Percentiles rank a stretch among this genome's conserved stretches.
Evolutionary conservation across 441 rosid genomes (phyloP).

Genomic region (Brassica balearica): DNA sequence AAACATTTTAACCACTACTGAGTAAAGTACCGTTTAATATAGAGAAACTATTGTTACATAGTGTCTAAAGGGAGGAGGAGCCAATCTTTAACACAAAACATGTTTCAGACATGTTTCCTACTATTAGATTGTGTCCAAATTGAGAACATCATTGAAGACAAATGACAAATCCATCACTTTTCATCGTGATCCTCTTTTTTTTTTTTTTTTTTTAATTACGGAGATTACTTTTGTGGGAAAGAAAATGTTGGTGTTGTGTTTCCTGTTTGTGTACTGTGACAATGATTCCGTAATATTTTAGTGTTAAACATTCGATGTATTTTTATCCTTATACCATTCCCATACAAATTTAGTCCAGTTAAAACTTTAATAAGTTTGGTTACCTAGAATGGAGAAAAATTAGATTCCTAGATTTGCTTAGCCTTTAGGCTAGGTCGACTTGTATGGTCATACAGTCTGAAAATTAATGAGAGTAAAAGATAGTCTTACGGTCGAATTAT

Average conservation of each 20-base stretch:
- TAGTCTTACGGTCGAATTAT: background rate
- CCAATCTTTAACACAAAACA: slow-evolving; percentile 43
- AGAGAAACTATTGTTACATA: slow-evolving; percentile 36
- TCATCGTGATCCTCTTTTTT: slow-evolving; percentile 30
- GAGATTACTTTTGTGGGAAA: slow-evolving; percentile 30
- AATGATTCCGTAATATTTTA: slow-evolving; percentile 26
- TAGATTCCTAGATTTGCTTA: background rate
- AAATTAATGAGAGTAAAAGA: background rate
- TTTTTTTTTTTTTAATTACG: slow-evolving; percentile 11
- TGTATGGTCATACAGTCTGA: background rate
- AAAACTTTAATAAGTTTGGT: background rate
- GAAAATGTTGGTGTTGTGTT: slow-evolving; percentile 36
- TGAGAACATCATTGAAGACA: slow-evolving; percentile 35
- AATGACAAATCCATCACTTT: slow-evolving; percentile 34
- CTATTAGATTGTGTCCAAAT: slow-evolving; percentile 40
- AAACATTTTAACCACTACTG: slow-evolving; percentile 28
- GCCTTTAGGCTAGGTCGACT: background rate
- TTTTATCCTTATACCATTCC: no score
- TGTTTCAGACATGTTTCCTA: slow-evolving; percentile 47
- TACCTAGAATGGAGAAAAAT: background rate
- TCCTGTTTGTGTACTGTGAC: slow-evolving; percentile 34
- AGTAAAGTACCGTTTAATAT: slow-evolving; percentile 35
- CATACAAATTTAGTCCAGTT: background rate
- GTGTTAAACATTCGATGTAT: background rate
- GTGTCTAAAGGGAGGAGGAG: slow-evolving; percentile 30